Percentiles rank a stretch among this genome's conserved stretches.
Conservation (phyloP, 129 eudicot genomes). For the Oenanthe sinensis region DNA sequence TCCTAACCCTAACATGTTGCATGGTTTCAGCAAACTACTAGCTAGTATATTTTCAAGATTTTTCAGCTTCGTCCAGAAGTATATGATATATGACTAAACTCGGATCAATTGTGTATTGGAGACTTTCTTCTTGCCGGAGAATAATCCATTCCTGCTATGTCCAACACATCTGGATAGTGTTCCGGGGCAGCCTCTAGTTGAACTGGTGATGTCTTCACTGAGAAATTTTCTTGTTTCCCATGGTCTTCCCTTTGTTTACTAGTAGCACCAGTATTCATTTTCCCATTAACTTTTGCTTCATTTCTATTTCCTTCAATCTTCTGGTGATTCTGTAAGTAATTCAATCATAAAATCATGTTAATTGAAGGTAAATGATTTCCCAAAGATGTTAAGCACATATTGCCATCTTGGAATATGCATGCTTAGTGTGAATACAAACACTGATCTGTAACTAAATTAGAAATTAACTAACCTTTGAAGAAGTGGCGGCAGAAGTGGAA, state of each 20-base stretch:
- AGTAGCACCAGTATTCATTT: neutral
- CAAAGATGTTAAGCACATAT: neutral
- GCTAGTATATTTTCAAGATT: neutral
- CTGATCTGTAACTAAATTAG: neutral
- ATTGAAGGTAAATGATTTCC: neutral
- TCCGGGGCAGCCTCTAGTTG: constrained; percentile 18
- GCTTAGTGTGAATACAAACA: constrained; percentile 3
- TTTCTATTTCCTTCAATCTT: constrained; percentile 14
- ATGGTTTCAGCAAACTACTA: constrained; percentile 17
- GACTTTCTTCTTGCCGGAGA: constrained; percentile 67
- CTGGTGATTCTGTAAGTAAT: constrained; percentile 22
- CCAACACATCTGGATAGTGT: constrained; percentile 42
- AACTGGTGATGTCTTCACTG: constrained; percentile 20
- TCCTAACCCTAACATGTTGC: constrained; percentile 18
- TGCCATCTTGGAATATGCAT: neutral
- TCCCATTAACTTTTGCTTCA: constrained; percentile 4
- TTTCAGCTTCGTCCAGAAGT: neutral
- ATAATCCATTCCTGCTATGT: constrained; percentile 74
- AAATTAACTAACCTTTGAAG: constrained; percentile 28
- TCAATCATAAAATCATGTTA: neutral
- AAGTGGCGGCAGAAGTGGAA: constrained; percentile 16
- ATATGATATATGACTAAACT: constrained; percentile 8
- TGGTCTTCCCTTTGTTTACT: neutral
- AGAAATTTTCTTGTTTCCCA: constrained; percentile 19
- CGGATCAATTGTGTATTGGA: constrained; percentile 60